Conservation (phyloP, 176 grass and related monocot species). For the Eremochloa ophiuroides region DNA sequence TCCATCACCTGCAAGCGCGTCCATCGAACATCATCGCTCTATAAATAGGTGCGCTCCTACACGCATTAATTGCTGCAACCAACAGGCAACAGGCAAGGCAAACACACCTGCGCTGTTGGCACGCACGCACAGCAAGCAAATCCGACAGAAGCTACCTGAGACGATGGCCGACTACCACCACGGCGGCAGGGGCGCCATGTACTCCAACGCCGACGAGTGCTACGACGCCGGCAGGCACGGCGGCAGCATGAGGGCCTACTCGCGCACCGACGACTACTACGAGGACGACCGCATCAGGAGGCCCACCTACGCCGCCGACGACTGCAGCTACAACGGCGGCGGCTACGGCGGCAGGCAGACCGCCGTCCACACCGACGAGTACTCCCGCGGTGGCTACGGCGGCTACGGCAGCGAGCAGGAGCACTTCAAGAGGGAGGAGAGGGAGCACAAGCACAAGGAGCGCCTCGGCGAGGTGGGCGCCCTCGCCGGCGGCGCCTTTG, state of each 20-base stretch:
- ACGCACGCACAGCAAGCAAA: no score
- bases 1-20: background rate
- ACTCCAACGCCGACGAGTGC: constrained; percentile 27
- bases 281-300: background rate
- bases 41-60: constrained; percentile 17
- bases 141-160: no score
- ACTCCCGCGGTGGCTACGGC: background rate
- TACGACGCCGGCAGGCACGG: constrained; percentile 19
- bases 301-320: background rate
- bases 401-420: constrained; percentile 1
- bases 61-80: background rate
- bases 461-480: constrained; percentile 62
- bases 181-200: constrained; percentile 22
- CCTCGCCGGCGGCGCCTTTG: constrained; percentile 47
- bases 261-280: constrained; percentile 23
- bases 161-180: constrained; percentile 28
- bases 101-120: no score
- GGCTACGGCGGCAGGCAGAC: constrained; percentile 8
- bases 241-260: constrained; percentile 5
- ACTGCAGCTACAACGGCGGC: background rate
- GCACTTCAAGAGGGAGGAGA: constrained; percentile 60
- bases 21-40: background rate
- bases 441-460: constrained; percentile 65
- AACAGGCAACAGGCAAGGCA: background rate
- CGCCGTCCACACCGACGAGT: constrained; percentile 13